A percentile compares a stretch with the other conserved stretches of the same genome.
phyloP scores from a whole-genome alignment of 352 stramenopile species.

The Phytophthora foliorum region DNA sequence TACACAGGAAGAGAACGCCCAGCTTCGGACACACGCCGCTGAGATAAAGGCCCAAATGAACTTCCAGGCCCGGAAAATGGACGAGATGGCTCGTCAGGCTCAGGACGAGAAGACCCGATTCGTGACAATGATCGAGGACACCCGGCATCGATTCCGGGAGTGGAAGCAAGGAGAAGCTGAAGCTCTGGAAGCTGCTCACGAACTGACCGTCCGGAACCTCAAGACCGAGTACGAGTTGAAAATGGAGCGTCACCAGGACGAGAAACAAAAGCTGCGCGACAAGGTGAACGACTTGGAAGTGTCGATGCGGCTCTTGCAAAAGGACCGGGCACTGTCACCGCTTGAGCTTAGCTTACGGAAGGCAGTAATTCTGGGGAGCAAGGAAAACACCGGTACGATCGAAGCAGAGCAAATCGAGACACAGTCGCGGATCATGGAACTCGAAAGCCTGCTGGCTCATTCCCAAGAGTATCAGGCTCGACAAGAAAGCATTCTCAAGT shows the following conservation, averaged over 20 bases:
- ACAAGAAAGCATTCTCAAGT: conserved; percentile 72
- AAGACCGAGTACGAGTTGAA: conserved; percentile 78
- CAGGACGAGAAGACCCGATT: conserved; percentile 72
- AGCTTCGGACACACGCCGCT: conserved; percentile 40
- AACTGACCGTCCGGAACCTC: conserved; percentile 60
- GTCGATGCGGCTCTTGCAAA: conserved; percentile 69
- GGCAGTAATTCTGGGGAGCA: conserved; percentile 61
- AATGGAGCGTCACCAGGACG: conserved; percentile 70
- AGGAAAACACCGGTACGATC: conserved; percentile 48
- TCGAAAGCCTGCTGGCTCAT: conserved; percentile 65
- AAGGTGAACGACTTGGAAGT: conserved; percentile 83
- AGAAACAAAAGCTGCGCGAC: conserved; percentile 79
- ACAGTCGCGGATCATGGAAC: conserved; percentile 59
- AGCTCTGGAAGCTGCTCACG: conserved; percentile 45
- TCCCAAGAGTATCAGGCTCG: conserved; percentile 66
- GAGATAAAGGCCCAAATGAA: conserved; percentile 57
- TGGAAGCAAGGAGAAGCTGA: conserved; percentile 69
- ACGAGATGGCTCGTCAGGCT: conserved; percentile 55
- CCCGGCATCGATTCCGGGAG: conserved; percentile 64
- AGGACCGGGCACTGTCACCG: conserved; percentile 66
- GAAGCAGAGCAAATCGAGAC: conserved; percentile 70
- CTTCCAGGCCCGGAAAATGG: conserved; percentile 57
- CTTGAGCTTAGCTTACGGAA: conserved; percentile 74
- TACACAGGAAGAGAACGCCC: conserved; percentile 56
- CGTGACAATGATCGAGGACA: conserved; percentile 60